phyloP scores from a whole-genome alignment of 768 basidiomycete species.

The Pluteus cervinus region DNA sequence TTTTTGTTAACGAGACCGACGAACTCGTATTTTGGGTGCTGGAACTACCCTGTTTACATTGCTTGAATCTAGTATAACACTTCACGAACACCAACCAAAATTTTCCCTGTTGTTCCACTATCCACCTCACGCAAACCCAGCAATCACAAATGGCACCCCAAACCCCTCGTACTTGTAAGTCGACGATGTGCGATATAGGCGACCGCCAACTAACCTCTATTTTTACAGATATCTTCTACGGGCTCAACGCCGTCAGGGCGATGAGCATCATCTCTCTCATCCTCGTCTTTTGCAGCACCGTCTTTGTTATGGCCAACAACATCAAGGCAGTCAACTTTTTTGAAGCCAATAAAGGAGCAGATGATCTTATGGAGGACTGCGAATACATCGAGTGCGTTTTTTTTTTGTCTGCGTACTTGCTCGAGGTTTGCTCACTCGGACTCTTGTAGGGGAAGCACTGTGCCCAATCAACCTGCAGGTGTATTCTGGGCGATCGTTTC shows the following conservation, averaged over 20 bases:
- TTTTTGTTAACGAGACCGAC: too few species aligned
- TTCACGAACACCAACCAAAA: too few species aligned
- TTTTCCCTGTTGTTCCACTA: too few species aligned
- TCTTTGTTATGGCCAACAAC: slow-evolving; percentile 69
- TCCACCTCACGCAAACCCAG: too few species aligned
- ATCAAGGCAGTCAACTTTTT: slow-evolving; percentile 71
- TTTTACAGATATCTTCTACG: slow-evolving; percentile 48
- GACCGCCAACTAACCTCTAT: too few species aligned
- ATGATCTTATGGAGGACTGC: slow-evolving; percentile 43
- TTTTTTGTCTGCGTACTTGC: neutral
- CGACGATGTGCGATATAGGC: too few species aligned
- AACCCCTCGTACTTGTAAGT: too few species aligned
- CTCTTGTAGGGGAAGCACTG: slow-evolving; percentile 56
- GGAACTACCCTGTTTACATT: too few species aligned
- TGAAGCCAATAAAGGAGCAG: slow-evolving; percentile 30
- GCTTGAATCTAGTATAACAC: too few species aligned
- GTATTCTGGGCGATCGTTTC: slow-evolving; percentile 89
- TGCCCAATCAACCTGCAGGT: slow-evolving; percentile 92
- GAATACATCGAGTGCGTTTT: slow-evolving; percentile 73
- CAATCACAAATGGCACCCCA: too few species aligned
- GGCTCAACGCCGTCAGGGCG: slow-evolving; percentile 69
- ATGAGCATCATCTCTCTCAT: slow-evolving; percentile 75
- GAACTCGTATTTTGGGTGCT: too few species aligned
- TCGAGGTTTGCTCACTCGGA: neutral
- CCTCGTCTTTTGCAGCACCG: slow-evolving; percentile 74